A percentile compares a stretch with the other conserved stretches of the same genome.
These are phyloP conservation scores for Jacaranda copaia DNA, from an alignment of 257 asterid species.

Conservation along the genomic window DNA sequence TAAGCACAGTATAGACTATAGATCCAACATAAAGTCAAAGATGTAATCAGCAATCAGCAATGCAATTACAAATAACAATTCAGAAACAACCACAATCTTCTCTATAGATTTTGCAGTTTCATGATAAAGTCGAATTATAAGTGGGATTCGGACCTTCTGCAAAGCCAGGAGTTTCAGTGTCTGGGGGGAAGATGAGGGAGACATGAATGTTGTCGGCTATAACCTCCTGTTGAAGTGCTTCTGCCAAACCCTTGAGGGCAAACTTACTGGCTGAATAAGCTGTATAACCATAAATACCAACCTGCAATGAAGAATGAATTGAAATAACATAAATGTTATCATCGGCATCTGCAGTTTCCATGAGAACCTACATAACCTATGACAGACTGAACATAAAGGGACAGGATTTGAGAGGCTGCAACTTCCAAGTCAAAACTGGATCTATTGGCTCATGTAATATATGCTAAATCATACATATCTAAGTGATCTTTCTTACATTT, in stretches of 20 bases:
- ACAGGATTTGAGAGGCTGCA: background rate
- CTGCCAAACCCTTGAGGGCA: slow-evolving; percentile 84
- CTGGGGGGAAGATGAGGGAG: slow-evolving; percentile 83
- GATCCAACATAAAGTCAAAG: background rate
- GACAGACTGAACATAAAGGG: too few relatives aligned
- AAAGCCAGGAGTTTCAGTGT: slow-evolving; percentile 82
- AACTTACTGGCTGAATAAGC: slow-evolving; percentile 87
- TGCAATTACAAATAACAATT: too few relatives aligned
- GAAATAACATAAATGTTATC: background rate
- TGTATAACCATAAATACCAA: slow-evolving; percentile 80
- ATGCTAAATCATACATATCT: background rate
- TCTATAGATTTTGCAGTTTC: background rate
- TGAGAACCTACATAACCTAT: background rate
- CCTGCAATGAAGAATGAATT: slow-evolving; percentile 43
- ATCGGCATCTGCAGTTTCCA: background rate
- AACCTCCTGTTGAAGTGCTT: slow-evolving; percentile 82
- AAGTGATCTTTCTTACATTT: background rate
- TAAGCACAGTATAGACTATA: too few relatives aligned
- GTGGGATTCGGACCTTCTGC: slow-evolving; percentile 56
- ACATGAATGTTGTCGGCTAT: slow-evolving; percentile 71
- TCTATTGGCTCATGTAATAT: too few relatives aligned
- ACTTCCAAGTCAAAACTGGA: background rate
- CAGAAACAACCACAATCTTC: too few relatives aligned
- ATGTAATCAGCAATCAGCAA: background rate
- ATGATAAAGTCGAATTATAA: background rate